Conservation (phyloP, 805 yeast species). For the Kodamaea restingae region DNA sequence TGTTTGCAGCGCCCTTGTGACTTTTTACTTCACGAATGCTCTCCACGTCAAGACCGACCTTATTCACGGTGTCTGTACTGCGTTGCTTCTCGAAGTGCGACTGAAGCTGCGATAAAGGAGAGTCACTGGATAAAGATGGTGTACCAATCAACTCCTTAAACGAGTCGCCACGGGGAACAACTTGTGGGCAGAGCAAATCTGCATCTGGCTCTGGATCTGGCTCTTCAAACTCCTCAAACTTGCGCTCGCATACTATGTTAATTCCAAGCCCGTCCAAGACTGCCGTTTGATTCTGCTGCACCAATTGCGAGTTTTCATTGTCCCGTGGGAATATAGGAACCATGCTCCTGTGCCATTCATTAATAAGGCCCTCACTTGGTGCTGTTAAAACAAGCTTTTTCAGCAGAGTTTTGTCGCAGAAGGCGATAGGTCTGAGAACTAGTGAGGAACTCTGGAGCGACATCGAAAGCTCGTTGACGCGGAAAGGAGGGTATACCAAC, state of each 20-base stretch:
- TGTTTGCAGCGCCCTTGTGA: too few relatives aligned
- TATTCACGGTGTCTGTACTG: constrained; percentile 1
- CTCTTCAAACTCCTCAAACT: constrained; percentile 5
- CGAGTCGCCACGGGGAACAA: constrained; percentile 10
- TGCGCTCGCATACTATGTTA: constrained; percentile 18
- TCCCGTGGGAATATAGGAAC: constrained; percentile 31
- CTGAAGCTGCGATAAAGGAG: constrained; percentile 16
- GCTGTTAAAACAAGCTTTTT: constrained; percentile 17
- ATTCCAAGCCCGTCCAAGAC: constrained; percentile 33
- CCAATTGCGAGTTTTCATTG: constrained; percentile 21
- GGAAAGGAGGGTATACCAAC: constrained; percentile 40
- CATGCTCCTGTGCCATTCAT: constrained; percentile 31
- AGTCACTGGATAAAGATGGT: constrained; percentile 12
- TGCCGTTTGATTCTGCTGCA: constrained; percentile 13
- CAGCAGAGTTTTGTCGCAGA: constrained; percentile 15
- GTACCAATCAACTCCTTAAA: constrained; percentile 14
- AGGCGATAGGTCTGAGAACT: constrained; percentile 14
- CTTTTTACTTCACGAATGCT: too few relatives aligned
- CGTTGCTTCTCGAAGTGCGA: constrained; percentile 10
- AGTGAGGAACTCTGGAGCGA: constrained; percentile 11
- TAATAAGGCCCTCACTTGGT: constrained; percentile 14
- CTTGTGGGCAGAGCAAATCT: constrained; percentile 8
- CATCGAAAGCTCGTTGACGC: constrained; percentile 34
- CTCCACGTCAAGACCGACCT: neutral
- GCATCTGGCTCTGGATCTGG: constrained; percentile 1